Base-by-base conservation (phyloP, 176 grass and related monocot species). In the Cenchrus americanus region DNA sequence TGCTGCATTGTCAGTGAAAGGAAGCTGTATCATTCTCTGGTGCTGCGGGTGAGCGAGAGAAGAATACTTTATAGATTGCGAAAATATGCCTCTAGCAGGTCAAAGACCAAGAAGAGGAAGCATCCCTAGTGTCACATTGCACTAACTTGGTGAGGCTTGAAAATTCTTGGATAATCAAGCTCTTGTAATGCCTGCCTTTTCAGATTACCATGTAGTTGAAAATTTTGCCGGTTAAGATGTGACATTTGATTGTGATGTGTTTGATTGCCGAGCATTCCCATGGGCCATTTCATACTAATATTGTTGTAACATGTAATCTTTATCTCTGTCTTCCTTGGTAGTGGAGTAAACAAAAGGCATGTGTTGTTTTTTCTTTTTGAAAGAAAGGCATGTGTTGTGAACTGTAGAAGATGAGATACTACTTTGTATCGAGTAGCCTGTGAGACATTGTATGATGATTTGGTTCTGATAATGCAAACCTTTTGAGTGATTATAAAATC, bases 11-110 rank as follows among this genome's bases (percentile, higher is more conserved):
- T 84, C 44, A 81, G 82, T 3, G 78, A 94, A 59, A 92, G 89
- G 46, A 92, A 92, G 57, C 51, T 83, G 52, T 93, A 92, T 53
- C 87, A 98, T 92, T 93, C 96, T 22, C 80, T 95, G 77, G 89
- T 95, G 61, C 69, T 98, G 83, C 87, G 80, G 15, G 77, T 90
- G 75, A 86, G 89, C 10, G 93, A 95, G 83, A 94, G 91, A 79
- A 85, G 78, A 75, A 92, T 98, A 77, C 91, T 98, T 64, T 37
- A 47, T n/a, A 93, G 80, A 64, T 34, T 95, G 82, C 84, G 86
- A 48, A 80, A 85, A 82, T 84, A 78, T 93, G 82, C 85, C 22
- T 88, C 68, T 14, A 75, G 84, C 37, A 47, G 64, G 77, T 80
- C 77, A 10, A 94, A 67, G 52, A 73, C 34, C 19, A 98, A 94